Percentiles rank a stretch among this genome's conserved stretches.
Evolutionary conservation across 129 eudicot genomes (phyloP).

Genomic region (Tagetes patula): DNA sequence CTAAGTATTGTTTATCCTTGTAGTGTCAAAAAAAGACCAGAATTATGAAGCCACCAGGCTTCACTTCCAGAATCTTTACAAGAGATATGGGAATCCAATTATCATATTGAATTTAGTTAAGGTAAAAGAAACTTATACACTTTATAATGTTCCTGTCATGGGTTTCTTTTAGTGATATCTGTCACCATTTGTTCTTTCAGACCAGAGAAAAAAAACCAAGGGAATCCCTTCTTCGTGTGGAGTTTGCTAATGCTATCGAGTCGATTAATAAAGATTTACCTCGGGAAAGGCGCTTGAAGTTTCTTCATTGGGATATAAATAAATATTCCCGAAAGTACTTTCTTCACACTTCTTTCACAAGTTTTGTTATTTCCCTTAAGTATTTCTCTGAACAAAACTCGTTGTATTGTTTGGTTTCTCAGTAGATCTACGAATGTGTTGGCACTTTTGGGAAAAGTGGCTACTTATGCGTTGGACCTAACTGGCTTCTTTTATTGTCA

Average conservation of each 20-base stretch:
- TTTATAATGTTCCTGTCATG: background rate
- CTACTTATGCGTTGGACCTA: conserved; percentile 70
- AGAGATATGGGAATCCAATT: conserved; percentile 94
- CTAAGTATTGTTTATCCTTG: conserved; percentile 24
- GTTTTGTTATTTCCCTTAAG: background rate
- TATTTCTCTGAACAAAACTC: conserved; percentile 11
- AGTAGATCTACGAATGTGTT: conserved; percentile 65
- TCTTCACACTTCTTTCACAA: background rate
- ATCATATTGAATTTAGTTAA: conserved; percentile 84
- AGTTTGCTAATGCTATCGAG: conserved; percentile 81
- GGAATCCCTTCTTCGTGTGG: conserved; percentile 83
- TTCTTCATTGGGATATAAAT: conserved; percentile 89
- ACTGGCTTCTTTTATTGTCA: conserved; percentile 79
- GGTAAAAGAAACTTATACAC: conserved; percentile 39
- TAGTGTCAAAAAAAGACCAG: conserved; percentile 80
- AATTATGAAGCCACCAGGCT: conserved; percentile 78
- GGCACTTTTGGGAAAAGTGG: conserved; percentile 70
- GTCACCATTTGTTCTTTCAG: conserved; percentile 38
- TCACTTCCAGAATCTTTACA: conserved; percentile 79
- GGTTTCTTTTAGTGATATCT: conserved; percentile 8
- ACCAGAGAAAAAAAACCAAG: conserved; percentile 87
- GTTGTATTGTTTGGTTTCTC: conserved; percentile 30
- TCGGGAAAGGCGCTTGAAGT: conserved; percentile 71
- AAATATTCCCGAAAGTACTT: conserved; percentile 74
- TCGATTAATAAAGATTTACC: conserved; percentile 63